Percentiles rank a stretch among this genome's conserved stretches.
Evolutionary conservation across 164 flowering plant genomes (phyloP).

Genomic region (Vitis cinerea): DNA sequence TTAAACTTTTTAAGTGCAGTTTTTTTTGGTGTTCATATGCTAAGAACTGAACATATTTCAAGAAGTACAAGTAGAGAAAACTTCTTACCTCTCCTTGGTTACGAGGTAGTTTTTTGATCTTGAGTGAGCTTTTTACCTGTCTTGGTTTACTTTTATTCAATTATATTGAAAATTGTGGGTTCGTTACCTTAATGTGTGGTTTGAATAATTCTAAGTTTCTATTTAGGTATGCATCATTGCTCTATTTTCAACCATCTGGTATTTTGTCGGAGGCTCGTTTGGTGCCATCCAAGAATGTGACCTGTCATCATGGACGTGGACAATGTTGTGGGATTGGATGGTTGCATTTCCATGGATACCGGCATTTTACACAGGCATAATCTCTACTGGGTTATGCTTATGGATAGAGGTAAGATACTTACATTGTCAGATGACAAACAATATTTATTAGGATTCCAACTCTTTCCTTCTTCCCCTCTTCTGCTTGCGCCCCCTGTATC

Average conservation of each 20-base stretch:
- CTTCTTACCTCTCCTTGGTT: slow-evolving; percentile 73
- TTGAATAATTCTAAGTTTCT: slow-evolving; percentile 5
- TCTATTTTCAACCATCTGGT: slow-evolving; percentile 59
- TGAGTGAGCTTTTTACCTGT: neutral
- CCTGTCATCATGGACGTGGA: slow-evolving; percentile 55
- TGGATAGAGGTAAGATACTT: slow-evolving; percentile 72
- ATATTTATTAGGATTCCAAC: neutral
- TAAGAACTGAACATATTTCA: slow-evolving; percentile 80
- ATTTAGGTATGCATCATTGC: slow-evolving; percentile 65
- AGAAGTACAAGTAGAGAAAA: slow-evolving; percentile 55
- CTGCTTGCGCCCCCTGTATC: too few relatives aligned
- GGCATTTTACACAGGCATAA: slow-evolving; percentile 74
- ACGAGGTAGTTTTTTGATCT: slow-evolving; percentile 51
- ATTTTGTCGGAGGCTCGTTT: slow-evolving; percentile 40
- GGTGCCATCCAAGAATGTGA: slow-evolving; percentile 24
- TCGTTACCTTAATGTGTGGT: slow-evolving; percentile 2
- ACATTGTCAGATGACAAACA: neutral
- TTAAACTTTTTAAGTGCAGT: slow-evolving; percentile 79
- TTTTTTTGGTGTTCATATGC: slow-evolving; percentile 82
- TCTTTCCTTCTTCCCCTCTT: neutral
- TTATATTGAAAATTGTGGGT: neutral
- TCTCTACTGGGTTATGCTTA: slow-evolving; percentile 80
- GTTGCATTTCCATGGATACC: slow-evolving; percentile 83
- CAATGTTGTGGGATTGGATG: slow-evolving; percentile 40
- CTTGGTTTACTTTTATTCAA: neutral